Conservation (phyloP, 2,329 filamentous ascomycete genomes). For the Pseudogymnoascus sp. region DNA sequence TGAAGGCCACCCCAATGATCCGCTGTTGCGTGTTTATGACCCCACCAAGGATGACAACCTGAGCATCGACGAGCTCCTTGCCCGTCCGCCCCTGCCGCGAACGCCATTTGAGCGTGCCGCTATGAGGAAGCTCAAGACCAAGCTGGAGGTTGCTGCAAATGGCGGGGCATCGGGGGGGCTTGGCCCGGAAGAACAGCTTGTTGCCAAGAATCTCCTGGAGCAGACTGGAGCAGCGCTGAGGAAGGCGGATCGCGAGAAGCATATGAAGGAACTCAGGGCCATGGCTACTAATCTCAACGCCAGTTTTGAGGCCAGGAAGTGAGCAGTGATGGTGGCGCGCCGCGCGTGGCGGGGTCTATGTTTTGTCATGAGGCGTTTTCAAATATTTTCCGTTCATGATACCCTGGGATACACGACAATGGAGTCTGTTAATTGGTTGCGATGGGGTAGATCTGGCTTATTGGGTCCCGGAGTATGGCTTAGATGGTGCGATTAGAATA, state of each 20-base stretch:
- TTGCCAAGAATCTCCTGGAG: neutral
- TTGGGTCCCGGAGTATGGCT: neutral
- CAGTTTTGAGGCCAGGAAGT: neutral
- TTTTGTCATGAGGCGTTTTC: neutral
- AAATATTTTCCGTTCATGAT: neutral
- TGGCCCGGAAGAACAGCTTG: neutral
- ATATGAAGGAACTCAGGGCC: neutral
- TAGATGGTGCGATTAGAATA: neutral
- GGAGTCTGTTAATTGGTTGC: neutral
- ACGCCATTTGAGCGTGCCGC: neutral
- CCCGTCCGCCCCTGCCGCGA: neutral
- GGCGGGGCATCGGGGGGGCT: neutral
- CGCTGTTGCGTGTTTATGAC: slow-evolving; percentile 7
- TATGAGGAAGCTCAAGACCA: neutral
- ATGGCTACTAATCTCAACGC: neutral
- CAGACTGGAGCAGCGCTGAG: neutral
- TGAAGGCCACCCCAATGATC: neutral
- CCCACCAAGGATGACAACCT: neutral
- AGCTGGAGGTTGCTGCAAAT: neutral
- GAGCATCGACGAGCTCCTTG: slow-evolving; percentile 8
- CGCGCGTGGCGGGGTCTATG: neutral
- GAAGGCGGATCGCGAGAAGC: neutral
- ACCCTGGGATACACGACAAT: neutral
- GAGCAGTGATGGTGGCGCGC: neutral
- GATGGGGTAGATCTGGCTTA: neutral